These are phyloP conservation scores for Amanita exitialis DNA, from an alignment of 768 basidiomycete species.

Conservation along the genomic window DNA sequence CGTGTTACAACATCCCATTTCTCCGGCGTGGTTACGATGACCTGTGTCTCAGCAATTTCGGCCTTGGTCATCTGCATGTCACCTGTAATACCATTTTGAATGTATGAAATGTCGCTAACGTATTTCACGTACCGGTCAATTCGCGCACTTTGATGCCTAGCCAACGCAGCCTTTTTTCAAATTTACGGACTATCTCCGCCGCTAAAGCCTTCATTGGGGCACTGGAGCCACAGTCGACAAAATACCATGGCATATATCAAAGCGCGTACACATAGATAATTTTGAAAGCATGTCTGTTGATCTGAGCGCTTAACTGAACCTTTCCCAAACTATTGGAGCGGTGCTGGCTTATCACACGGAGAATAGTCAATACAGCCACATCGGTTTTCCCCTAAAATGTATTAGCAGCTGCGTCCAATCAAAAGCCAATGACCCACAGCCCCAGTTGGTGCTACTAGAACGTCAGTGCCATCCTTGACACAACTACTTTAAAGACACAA, in stretches of 20 bases:
- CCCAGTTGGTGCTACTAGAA: constrained; percentile 80
- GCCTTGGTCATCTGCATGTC: constrained; percentile 96
- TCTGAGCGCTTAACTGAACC: constrained; percentile 32
- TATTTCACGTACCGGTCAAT: constrained; percentile 56
- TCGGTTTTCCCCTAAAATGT: constrained; percentile 89
- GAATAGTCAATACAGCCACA: constrained; percentile 88
- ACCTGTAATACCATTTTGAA: constrained; percentile 26
- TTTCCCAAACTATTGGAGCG: constrained; percentile 17
- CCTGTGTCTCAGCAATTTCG: constrained; percentile 91
- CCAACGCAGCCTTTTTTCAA: constrained; percentile 86
- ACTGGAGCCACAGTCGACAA: constrained; percentile 24
- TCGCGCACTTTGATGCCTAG: constrained; percentile 80
- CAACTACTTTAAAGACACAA: constrained; percentile 14
- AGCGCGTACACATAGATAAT: constrained; percentile 85
- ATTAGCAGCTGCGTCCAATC: constrained; percentile 6
- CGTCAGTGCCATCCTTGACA: background rate
- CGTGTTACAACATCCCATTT: constrained; percentile 99
- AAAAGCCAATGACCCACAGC: constrained; percentile 50
- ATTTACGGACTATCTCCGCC: constrained; percentile 88
- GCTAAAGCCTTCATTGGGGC: constrained; percentile 99
- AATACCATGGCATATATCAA: background rate
- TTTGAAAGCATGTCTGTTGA: constrained; percentile 74
- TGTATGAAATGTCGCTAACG: background rate
- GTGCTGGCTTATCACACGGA: constrained; percentile 80
- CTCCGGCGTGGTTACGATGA: constrained; percentile 98